Conservation (phyloP, 257 asterid species). For the Phtheirospermum japonicum region DNA sequence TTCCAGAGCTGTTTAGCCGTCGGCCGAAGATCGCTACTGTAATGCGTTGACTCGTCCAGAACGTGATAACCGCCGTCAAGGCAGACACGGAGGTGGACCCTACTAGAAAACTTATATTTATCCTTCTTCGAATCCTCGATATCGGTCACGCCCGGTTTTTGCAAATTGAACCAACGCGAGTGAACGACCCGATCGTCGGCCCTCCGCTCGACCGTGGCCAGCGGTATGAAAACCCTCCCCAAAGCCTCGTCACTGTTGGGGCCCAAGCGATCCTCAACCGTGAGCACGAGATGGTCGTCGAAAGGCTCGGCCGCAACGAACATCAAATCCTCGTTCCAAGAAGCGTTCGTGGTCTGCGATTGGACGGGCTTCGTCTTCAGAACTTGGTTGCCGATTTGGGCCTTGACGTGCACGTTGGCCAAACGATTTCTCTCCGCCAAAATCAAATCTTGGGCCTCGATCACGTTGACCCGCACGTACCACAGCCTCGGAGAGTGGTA, state of each 20-base stretch:
- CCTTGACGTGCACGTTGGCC: conserved; percentile 63
- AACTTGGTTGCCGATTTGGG: conserved; percentile 70
- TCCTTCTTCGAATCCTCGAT: conserved; percentile 61
- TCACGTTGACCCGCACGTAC: conserved; percentile 78
- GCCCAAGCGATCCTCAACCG: conserved; percentile 76
- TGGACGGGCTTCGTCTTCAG: conserved; percentile 59
- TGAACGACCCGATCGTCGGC: conserved; percentile 61
- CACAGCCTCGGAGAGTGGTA: conserved; percentile 84
- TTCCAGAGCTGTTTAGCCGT: conserved; percentile 89
- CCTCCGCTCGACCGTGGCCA: conserved; percentile 60
- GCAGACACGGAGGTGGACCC: conserved; percentile 69
- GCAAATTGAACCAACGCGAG: conserved; percentile 70
- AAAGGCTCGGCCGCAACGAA: conserved; percentile 94
- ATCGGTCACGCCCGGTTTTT: conserved; percentile 41
- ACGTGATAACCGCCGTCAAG: conserved; percentile 98
- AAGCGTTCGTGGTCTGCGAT: conserved; percentile 49
- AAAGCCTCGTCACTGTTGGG: conserved; percentile 66
- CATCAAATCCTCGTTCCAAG: conserved; percentile 89
- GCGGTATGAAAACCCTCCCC: conserved; percentile 62
- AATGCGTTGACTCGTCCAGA: conserved; percentile 81
- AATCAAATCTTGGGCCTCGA: conserved; percentile 84
- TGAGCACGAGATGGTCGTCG: conserved; percentile 62
- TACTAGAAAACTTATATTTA: conserved; percentile 53
- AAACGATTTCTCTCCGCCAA: conserved; percentile 50
- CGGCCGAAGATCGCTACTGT: conserved; percentile 86